Percentiles rank a stretch among this genome's conserved stretches.
Evolutionary conservation across 2,329 filamentous ascomycete genomes (phyloP).

Genomic region (Cordyceps fumosorosea): DNA sequence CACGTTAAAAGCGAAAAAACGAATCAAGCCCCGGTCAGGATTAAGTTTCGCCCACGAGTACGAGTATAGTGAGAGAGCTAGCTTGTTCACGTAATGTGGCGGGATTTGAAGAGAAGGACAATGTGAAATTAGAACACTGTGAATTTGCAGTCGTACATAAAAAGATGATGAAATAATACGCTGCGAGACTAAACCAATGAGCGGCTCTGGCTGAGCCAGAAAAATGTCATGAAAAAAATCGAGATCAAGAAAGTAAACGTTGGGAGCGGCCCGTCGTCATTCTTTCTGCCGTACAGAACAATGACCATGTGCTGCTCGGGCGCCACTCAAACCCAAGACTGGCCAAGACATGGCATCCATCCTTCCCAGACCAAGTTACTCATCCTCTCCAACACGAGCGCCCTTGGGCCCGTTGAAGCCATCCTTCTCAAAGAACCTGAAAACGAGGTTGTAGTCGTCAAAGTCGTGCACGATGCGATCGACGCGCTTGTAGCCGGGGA

Average conservation of each 20-base stretch:
- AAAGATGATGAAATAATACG: neutral
- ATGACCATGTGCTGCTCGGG: neutral
- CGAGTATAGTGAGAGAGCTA: too few relatives aligned
- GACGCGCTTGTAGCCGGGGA: slow-evolving; percentile 79
- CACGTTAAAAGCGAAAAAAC: neutral
- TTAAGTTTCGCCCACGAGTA: too few relatives aligned
- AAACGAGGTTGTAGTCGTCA: slow-evolving; percentile 94
- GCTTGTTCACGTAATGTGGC: too few relatives aligned
- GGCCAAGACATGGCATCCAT: neutral
- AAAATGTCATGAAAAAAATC: neutral
- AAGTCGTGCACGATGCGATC: slow-evolving; percentile 96
- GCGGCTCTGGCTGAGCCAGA: neutral
- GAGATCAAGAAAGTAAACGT: neutral
- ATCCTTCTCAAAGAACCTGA: slow-evolving; percentile 90
- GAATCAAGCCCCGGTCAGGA: neutral
- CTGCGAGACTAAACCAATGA: neutral
- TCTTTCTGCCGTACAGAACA: neutral
- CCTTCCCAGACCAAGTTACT: slow-evolving; percentile 19
- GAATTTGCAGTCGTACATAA: neutral
- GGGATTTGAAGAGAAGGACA: neutral
- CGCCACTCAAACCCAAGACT: neutral
- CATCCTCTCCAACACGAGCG: slow-evolving; percentile 48
- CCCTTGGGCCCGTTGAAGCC: slow-evolving; percentile 58
- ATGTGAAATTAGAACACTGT: neutral
- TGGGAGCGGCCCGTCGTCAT: neutral